phyloP scores from a whole-genome alignment of 2,329 filamentous ascomycete species.

The Tolypocladium amazonense region DNA sequence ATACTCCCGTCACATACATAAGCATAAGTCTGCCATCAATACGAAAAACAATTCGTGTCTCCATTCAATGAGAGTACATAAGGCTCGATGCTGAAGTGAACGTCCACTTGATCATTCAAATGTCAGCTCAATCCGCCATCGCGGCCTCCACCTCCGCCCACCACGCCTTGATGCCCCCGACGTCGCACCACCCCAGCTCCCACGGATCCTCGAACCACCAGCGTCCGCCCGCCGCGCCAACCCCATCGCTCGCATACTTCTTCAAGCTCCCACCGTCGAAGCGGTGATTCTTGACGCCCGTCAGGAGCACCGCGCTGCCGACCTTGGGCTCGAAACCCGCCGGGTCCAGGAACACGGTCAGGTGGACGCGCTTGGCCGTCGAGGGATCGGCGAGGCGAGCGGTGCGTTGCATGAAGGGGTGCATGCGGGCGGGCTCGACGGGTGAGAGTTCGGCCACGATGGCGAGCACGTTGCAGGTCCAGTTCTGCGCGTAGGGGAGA shows the following conservation, averaged over 20 bases:
- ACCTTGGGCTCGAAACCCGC: slow-evolving; percentile 34
- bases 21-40: too few species aligned
- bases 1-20: too few species aligned
- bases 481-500: slow-evolving; percentile 47
- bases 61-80: too few species aligned
- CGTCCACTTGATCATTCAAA: too few species aligned
- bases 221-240: slow-evolving; percentile 13
- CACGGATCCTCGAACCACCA: slow-evolving; percentile 44
- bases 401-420: slow-evolving; percentile 39
- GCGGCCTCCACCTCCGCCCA: slow-evolving; percentile 23
- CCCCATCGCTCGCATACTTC: slow-evolving; percentile 30
- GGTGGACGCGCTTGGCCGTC: slow-evolving; percentile 38
- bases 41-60: too few species aligned
- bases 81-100: too few species aligned
- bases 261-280: slow-evolving; percentile 38
- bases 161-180: slow-evolving; percentile 32
- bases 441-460: slow-evolving; percentile 36
- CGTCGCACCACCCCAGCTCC: slow-evolving; percentile 38
- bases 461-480: slow-evolving; percentile 44
- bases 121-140: not conserved
- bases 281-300: slow-evolving; percentile 46
- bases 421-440: slow-evolving; percentile 37
- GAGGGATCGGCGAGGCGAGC: slow-evolving; percentile 41
- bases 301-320: slow-evolving; percentile 38
- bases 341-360: slow-evolving; percentile 45